A percentile compares a stretch with the other conserved stretches of the same genome.
Evolutionary conservation across 352 stramenopile species (phyloP).

Genomic region (Phytophthora pistaciae): DNA sequence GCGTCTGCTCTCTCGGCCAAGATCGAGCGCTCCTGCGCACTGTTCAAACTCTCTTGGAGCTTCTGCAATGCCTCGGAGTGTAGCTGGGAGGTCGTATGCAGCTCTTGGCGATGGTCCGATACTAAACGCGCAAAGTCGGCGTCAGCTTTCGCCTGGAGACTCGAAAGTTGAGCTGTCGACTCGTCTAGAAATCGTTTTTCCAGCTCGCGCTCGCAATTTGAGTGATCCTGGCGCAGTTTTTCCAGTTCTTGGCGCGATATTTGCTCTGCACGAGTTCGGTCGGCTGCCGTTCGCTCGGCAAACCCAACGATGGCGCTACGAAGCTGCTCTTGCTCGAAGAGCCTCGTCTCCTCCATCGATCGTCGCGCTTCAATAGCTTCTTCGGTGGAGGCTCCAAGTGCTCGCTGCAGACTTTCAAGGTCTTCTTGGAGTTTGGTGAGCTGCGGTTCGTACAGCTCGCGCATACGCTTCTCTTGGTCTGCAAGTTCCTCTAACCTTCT

Average conservation of each 20-base stretch:
- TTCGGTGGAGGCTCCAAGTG: slow-evolving; percentile 15
- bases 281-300: slow-evolving; percentile 7
- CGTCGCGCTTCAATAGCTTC: slow-evolving; percentile 23
- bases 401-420: slow-evolving; percentile 17
- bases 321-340: slow-evolving; percentile 41
- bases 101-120: slow-evolving; percentile 26
- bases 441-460: slow-evolving; percentile 37
- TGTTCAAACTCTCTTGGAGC: slow-evolving; percentile 33
- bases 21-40: slow-evolving; percentile 39
- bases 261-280: slow-evolving; percentile 13
- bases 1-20: slow-evolving; percentile 43
- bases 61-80: slow-evolving; percentile 37
- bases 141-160: slow-evolving; percentile 31
- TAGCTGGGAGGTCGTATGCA: slow-evolving; percentile 24
- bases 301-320: slow-evolving; percentile 32
- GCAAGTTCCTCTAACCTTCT: slow-evolving; percentile 27
- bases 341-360: slow-evolving; percentile 30
- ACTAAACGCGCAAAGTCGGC: slow-evolving; percentile 27
- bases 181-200: slow-evolving; percentile 32
- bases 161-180: slow-evolving; percentile 14
- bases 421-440: slow-evolving; percentile 30
- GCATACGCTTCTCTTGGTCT: slow-evolving; percentile 27
- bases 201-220: slow-evolving; percentile 14
- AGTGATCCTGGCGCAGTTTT: slow-evolving; percentile 5
- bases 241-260: slow-evolving; percentile 21